Conservation (phyloP, 176 grass and related monocot species). For the Saccharum spontaneum region DNA sequence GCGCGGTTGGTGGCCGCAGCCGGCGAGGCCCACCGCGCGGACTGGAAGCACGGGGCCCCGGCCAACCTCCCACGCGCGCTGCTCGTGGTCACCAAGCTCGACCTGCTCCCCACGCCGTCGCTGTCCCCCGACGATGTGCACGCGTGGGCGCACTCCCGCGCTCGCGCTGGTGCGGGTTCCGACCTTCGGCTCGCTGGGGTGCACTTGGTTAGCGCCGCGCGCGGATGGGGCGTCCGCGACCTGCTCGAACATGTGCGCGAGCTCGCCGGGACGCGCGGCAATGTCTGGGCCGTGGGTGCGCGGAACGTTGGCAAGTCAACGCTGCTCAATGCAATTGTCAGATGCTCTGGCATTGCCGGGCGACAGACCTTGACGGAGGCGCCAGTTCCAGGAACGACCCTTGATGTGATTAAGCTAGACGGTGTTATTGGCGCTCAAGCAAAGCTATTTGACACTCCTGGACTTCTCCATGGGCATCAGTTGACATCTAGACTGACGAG, state of each 20-base stretch:
- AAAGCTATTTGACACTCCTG: constrained; percentile 82
- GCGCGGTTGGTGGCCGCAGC: constrained; percentile 58
- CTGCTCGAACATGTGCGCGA: constrained; percentile 66
- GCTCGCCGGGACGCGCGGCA: constrained; percentile 65
- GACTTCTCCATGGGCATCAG: constrained; percentile 78
- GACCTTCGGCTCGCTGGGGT: constrained; percentile 55
- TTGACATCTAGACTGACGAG: constrained; percentile 64
- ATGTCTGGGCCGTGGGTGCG: constrained; percentile 88
- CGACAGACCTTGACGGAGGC: constrained; percentile 71
- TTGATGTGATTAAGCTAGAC: constrained; percentile 67
- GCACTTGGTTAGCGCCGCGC: constrained; percentile 65
- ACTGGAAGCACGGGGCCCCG: constrained; percentile 54
- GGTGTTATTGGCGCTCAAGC: constrained; percentile 72
- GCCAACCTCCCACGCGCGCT: constrained; percentile 59
- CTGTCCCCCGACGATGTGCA: constrained; percentile 54
- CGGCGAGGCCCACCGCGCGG: constrained; percentile 29
- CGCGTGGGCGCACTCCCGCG: constrained; percentile 57
- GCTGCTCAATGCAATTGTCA: constrained; percentile 73
- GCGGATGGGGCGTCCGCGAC: constrained; percentile 67
- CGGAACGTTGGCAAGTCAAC: constrained; percentile 89
- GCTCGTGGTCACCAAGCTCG: constrained; percentile 77
- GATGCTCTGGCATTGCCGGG: constrained; percentile 44
- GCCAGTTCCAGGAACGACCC: constrained; percentile 77
- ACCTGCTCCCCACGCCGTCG: constrained; percentile 66
- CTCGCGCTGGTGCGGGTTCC: constrained; percentile 48